These are phyloP conservation scores for Ciborinia camelliae DNA, from an alignment of 2,329 filamentous ascomycete genomes.

Conservation along the genomic window DNA sequence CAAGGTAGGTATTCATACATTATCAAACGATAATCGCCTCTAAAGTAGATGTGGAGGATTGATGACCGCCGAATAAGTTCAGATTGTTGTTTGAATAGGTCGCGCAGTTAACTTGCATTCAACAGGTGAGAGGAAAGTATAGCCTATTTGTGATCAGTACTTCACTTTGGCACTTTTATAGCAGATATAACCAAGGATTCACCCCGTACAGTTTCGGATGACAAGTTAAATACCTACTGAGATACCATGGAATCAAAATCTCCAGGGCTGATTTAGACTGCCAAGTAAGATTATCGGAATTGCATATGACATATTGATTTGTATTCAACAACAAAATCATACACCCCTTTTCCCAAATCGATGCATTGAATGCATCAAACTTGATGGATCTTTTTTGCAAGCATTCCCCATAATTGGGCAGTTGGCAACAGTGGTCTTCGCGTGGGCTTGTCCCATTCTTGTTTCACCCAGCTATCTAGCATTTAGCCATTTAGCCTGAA, in stretches of 20 bases:
- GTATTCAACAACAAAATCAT: not conserved
- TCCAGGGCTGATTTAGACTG: not conserved
- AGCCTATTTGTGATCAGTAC: not conserved
- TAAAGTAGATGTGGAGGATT: not conserved
- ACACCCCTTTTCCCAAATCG: no score
- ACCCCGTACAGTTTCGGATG: not conserved
- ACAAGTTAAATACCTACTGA: not conserved
- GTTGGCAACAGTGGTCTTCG: no score
- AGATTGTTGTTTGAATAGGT: not conserved
- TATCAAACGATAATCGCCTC: constrained; percentile 1
- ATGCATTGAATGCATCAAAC: not conserved
- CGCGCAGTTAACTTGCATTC: not conserved
- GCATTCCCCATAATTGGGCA: no score
- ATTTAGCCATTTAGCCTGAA: no score
- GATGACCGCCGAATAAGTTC: not conserved
- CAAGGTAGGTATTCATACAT: not conserved
- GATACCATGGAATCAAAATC: not conserved
- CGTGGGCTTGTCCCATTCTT: not conserved
- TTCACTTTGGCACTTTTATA: no score
- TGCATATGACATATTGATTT: not conserved
- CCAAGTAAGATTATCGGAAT: not conserved
- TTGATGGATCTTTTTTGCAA: not conserved
- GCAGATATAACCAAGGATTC: not conserved
- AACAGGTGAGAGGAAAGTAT: not conserved
- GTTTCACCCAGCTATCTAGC: constrained; percentile 1